Evolutionary conservation across 2,329 filamentous ascomycete genomes (phyloP), one percentile per base, ranked within the genome.

Genomic region (Aspergillus brunneoviolaceus): DNA sequence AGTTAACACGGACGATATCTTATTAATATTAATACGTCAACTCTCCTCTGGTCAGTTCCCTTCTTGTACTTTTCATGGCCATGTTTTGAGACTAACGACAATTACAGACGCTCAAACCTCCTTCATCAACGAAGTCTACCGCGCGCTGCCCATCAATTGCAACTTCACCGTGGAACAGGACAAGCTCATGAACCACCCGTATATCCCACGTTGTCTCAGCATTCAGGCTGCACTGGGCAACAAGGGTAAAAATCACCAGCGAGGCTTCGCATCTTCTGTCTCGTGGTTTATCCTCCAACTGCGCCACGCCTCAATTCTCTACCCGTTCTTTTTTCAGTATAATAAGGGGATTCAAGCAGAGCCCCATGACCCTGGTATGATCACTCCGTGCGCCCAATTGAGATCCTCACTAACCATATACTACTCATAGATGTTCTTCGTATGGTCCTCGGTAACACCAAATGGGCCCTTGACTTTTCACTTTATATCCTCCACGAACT

Each of bases 151-250:
- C 63, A 82, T 91, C 31, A 86, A 88, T 53, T 85, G 93, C 51
- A 94, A 98, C 76, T 96, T 93, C 70, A 89, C 91, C 0, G 85
- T 90, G 52, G 91, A 96, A 61, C 85, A 89, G 66, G 88, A 94
- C 71, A 82, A 87, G 60, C 79, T 96, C 35, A 84, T 95, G 64
- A 82, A 88, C 61, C 93, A 95, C 68, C 80, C 82, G 3, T 82
- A 87, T 39, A 83, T 97, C 50, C 89, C 92, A 61, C 83, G 90
- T 58, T 91, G 87, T 59, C 80, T 97, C 12, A 90, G 91, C 69
- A 85, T 95, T 29, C 87, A 96, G 70, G 88, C 90, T 59, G 87
- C 91, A 55, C 79, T 97, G 10, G 91, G 90, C 3, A 93, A 90
- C 71, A 83, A 82, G 49, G 88, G 87, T 14, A 85, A 88, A 65